Percentiles rank a stretch among this genome's conserved stretches.
Conservation (phyloP, 805 yeast species). For the Wickerhamomyces bovis region DNA sequence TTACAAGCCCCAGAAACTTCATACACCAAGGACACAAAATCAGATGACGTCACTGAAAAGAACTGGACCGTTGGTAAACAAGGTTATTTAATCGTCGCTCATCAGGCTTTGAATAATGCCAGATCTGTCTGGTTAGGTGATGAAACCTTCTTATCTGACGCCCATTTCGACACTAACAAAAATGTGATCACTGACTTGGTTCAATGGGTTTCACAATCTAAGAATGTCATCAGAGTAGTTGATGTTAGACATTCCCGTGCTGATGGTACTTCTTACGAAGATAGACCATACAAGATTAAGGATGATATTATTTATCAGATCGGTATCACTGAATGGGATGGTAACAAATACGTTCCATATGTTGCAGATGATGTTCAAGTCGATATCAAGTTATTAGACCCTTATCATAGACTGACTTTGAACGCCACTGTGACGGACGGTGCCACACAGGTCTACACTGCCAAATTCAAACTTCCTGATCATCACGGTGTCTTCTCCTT, state of each 20-base stretch:
- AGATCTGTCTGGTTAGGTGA: slow-evolving; percentile 83
- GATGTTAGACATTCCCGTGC: slow-evolving; percentile 49
- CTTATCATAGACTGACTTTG: slow-evolving; percentile 80
- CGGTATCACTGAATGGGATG: slow-evolving; percentile 43
- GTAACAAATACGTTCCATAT: slow-evolving; percentile 66
- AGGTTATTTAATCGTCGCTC: slow-evolving; percentile 66
- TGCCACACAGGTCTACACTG: slow-evolving; percentile 38
- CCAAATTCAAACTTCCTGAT: slow-evolving; percentile 73
- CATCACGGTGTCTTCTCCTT: slow-evolving; percentile 96
- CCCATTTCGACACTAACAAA: slow-evolving; percentile 26
- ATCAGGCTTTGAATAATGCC: slow-evolving; percentile 76
- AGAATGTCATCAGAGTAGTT: slow-evolving; percentile 53
- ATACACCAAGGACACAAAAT: slow-evolving; percentile 43
- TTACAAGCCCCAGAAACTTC: slow-evolving; percentile 61
- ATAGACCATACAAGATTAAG: slow-evolving; percentile 59
- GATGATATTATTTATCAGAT: slow-evolving; percentile 58
- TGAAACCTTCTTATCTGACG: slow-evolving; percentile 42
- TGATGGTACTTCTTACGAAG: slow-evolving; percentile 36
- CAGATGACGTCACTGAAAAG: slow-evolving; percentile 37
- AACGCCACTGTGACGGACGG: slow-evolving; percentile 31
- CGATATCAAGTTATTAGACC: slow-evolving; percentile 87
- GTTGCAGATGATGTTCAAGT: slow-evolving; percentile 63
- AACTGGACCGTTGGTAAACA: slow-evolving; percentile 81
- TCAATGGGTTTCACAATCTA: slow-evolving; percentile 72
- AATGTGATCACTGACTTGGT: slow-evolving; percentile 40